phyloP scores from a whole-genome alignment of 2,329 filamentous ascomycete genomes.

The Penicillium sp. region DNA sequence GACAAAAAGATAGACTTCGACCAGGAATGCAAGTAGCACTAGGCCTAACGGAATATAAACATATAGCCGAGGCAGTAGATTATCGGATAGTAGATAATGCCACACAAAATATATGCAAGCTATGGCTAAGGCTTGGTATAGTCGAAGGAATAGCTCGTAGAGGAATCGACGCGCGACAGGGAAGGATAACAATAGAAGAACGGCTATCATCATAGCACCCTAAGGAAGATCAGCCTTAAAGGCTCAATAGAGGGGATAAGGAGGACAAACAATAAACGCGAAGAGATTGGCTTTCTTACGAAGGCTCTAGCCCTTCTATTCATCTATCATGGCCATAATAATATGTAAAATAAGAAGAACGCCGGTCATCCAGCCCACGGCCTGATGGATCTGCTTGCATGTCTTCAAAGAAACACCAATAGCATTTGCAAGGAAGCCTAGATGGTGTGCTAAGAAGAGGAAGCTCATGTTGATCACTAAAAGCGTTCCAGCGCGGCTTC shows the following conservation, averaged over 20 bases:
- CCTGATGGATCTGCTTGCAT: constrained; percentile 9
- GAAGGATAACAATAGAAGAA: constrained; percentile 5
- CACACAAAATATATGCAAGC: constrained; percentile 11
- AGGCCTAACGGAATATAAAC: constrained; percentile 8
- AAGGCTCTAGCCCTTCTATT: constrained; percentile 5
- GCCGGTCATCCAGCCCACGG: constrained; percentile 8
- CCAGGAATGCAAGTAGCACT: constrained; percentile 3
- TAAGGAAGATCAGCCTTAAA: constrained; percentile 3
- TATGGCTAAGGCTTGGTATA: constrained; percentile 10
- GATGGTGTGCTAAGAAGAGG: constrained; percentile 9
- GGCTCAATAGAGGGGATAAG: background rate
- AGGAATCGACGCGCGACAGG: constrained; percentile 4
- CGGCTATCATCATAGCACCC: constrained; percentile 5
- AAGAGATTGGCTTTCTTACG: constrained; percentile 7
- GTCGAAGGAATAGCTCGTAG: constrained; percentile 12
- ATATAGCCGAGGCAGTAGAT: constrained; percentile 7
- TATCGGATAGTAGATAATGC: constrained; percentile 10
- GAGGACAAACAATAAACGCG: constrained; percentile 8
- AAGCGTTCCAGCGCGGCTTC: constrained; percentile 8
- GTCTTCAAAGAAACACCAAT: constrained; percentile 8
- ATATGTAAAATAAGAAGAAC: background rate
- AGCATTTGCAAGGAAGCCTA: constrained; percentile 8
- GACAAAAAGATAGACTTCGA: constrained; percentile 4
- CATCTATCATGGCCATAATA: constrained; percentile 4
- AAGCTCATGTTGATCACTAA: constrained; percentile 12